These are phyloP conservation scores for Beta lomatogona DNA, from an alignment of 179 eudicot genomes.

Conservation along the genomic window DNA sequence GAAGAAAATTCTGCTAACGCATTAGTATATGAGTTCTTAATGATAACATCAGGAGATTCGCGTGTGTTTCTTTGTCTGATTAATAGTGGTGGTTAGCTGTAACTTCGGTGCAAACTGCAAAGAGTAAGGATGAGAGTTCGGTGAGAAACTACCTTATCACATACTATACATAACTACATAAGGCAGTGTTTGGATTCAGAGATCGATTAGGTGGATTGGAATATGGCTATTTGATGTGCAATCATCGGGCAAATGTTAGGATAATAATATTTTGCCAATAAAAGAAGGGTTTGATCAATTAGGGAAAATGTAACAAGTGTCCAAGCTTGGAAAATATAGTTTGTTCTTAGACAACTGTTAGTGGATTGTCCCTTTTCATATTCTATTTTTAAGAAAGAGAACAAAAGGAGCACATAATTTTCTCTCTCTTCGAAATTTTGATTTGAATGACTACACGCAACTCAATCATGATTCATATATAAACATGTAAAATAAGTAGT, in stretches of 20 bases:
- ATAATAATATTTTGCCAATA: background rate
- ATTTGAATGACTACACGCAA: conserved; percentile 13
- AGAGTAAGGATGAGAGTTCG: conserved; percentile 12
- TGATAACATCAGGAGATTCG: background rate
- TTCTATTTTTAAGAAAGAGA: conserved; percentile 7
- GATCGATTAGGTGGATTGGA: conserved; percentile 13
- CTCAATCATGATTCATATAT: background rate
- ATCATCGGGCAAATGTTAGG: background rate
- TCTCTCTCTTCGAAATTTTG: background rate
- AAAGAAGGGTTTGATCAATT: conserved; percentile 11
- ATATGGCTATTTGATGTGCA: conserved; percentile 7
- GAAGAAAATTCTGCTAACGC: background rate
- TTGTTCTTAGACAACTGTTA: conserved; percentile 20
- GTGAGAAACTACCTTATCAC: conserved; percentile 6
- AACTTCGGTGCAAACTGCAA: conserved; percentile 18
- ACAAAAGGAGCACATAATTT: background rate
- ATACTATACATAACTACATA: background rate
- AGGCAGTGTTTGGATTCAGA: conserved; percentile 8
- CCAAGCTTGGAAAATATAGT: conserved; percentile 11
- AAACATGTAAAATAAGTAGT: too few relatives aligned
- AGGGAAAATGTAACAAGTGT: background rate
- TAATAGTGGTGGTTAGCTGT: conserved; percentile 20
- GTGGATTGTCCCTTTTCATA: background rate
- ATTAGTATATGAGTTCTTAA: background rate
- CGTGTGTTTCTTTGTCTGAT: background rate